Base-by-base conservation (phyloP, 768 basidiomycete genomes). In the Tylopilus plumbeoviolaceoides region DNA sequence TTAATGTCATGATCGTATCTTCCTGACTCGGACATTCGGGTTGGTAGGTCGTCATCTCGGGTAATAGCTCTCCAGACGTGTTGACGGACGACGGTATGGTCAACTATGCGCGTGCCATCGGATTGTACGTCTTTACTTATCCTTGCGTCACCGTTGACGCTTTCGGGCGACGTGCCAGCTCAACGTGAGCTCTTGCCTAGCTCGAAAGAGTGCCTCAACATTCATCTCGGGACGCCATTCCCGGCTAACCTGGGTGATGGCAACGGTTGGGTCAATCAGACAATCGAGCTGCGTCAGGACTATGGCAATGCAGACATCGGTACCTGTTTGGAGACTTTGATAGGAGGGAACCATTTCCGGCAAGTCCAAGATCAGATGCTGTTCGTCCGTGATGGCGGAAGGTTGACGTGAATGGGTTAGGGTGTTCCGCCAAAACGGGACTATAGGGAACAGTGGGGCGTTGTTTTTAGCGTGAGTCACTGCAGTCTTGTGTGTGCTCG, bases 21-120 rank as follows among this genome's bases (percentile, higher is more conserved):
- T 45, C 14, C 17, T 49, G 15, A 52, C 10, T 5, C 0, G 10
- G 18, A 25, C 1, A 3, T n/a, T 18, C 21, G n/a, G 15, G 23
- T 17, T 11, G 10, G 3, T 40, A 78, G 77, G 75, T 87, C 43
- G 85, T 89, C 56, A 77, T 88, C 50, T 88, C 86, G 2, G 84
- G 79, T 0, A 59, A 75, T 39, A 87, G 84, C 60, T 83, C 83
- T 8, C 69, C 79, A 0, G 70, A 20, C 0, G 80, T 87, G 15
- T 75, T 86, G 47, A 83, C 78, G 0, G 74, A 82, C 49, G 57
- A 66, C 25, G 84, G 85, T 0, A 62, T 85, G 45, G 40, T 82
- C 42, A 84, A 84, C 58, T 87, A 74, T 60, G 84, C 82, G 0
- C 73, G 66, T 31, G 78, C 84, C 5, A 78, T 86, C 48, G 84